Evolutionary conservation across 179 eudicot species (phyloP).

Genomic region (Silene vulgaris): DNA sequence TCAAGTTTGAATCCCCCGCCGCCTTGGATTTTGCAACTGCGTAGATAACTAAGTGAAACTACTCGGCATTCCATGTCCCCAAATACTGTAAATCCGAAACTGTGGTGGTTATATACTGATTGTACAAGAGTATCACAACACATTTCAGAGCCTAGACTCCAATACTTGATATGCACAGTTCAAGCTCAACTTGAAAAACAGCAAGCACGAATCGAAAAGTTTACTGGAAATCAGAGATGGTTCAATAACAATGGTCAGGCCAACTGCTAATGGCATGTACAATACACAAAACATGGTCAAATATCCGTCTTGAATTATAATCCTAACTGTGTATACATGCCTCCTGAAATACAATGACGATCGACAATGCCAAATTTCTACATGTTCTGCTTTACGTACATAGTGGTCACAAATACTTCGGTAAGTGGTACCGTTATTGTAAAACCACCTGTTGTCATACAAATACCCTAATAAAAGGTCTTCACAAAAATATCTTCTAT

Average conservation of each 20-base stretch:
- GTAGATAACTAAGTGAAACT: no score
- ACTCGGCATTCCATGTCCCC: neutral
- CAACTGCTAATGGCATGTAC: neutral
- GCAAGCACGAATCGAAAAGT: neutral
- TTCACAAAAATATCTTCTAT: neutral
- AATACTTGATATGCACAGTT: neutral
- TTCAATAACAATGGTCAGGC: neutral
- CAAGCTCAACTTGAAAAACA: neutral
- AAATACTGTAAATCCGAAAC: no score
- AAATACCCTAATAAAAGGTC: neutral
- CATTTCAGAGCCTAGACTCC: no score
- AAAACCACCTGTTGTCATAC: neutral
- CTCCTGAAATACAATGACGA: constrained; percentile 4
- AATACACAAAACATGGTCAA: neutral
- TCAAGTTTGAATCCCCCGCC: no score
- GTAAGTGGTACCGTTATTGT: neutral
- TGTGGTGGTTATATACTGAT: no score
- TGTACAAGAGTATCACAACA: neutral
- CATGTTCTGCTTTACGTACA: constrained; percentile 25
- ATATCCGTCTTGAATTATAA: constrained; percentile 11
- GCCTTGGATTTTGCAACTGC: no score
- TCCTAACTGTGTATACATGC: neutral
- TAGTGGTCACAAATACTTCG: neutral
- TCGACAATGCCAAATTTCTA: constrained; percentile 8
- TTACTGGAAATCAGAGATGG: neutral